These are phyloP conservation scores for Neofusicoccum ribis DNA, from an alignment of 2,329 filamentous ascomycete genomes.

Conservation along the genomic window DNA sequence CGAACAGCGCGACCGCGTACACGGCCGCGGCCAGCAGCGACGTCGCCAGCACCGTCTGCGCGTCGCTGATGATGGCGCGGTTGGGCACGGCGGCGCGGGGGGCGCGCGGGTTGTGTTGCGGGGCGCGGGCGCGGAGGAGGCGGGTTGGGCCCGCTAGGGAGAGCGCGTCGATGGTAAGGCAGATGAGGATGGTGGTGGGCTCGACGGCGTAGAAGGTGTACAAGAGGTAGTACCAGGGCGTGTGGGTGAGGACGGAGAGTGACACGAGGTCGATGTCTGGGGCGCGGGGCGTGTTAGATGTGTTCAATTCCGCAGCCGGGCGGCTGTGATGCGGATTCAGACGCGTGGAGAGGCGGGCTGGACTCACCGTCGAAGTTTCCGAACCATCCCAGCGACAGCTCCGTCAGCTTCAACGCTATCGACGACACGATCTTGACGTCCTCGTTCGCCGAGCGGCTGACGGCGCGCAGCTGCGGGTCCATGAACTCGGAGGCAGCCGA, in stretches of 20 bases:
- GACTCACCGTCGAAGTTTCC: conserved; percentile 69
- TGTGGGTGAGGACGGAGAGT: conserved; percentile 64
- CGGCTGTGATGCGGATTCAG: not conserved
- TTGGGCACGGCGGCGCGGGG: conserved; percentile 36
- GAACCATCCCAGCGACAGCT: conserved; percentile 73
- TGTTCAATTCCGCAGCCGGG: conserved; percentile 44
- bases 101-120: conserved; percentile 60
- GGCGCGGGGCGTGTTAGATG: conserved; percentile 28
- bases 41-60: conserved; percentile 55
- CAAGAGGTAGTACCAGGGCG: conserved; percentile 75
- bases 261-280: conserved; percentile 47
- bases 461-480: conserved; percentile 64
- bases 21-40: conserved; percentile 69
- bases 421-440: conserved; percentile 60
- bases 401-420: conserved; percentile 59
- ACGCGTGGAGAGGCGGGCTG: not conserved
- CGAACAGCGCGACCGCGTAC: conserved; percentile 72
- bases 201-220: conserved; percentile 74
- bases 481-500: conserved; percentile 61
- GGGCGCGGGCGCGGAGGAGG: conserved; percentile 68
- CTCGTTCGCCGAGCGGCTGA: conserved; percentile 65
- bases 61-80: conserved; percentile 43
- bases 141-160: conserved; percentile 73
- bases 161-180: conserved; percentile 67
- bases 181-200: conserved; percentile 59